Conservation (phyloP, 2,329 filamentous ascomycete genomes). For the Calonectria ilicicola region DNA sequence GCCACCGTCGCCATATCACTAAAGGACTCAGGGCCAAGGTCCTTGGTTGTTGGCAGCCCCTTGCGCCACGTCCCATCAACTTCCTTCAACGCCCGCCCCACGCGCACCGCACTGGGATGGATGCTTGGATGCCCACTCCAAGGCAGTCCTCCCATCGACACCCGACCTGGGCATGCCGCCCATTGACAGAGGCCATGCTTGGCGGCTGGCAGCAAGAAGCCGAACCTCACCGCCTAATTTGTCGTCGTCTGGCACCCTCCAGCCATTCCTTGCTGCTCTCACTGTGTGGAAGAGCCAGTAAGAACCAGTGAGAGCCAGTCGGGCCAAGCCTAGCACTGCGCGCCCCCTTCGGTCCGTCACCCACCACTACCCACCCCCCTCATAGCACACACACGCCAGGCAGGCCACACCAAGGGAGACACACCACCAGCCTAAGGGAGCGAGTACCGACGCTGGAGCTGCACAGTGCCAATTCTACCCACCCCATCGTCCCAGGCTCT, state of each 20-base stretch:
- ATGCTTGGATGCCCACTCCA: not conserved
- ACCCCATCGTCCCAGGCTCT: not conserved
- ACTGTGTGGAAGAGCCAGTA: not conserved
- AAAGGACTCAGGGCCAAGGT: conserved; percentile 6
- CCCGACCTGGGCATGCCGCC: not conserved
- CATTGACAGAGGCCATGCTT: conserved; percentile 22
- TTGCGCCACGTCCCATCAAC: not conserved
- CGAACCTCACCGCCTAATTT: conserved; percentile 44
- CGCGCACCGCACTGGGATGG: too few species aligned
- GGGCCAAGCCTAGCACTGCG: not conserved
- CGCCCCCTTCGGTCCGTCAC: not conserved
- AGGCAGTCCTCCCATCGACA: conserved; percentile 1
- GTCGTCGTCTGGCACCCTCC: not conserved
- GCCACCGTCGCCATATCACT: not conserved
- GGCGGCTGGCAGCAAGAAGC: conserved; percentile 38
- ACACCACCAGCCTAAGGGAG: not conserved
- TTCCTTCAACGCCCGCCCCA: conserved; percentile 12
- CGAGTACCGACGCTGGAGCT: not conserved
- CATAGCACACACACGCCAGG: not conserved
- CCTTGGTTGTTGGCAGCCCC: not conserved
- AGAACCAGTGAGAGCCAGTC: not conserved
- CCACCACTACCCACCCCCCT: too few species aligned
- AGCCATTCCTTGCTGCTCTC: not conserved
- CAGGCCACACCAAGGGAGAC: not conserved
- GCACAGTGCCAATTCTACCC: not conserved